Conservation (phyloP, 148 eudicot genomes). For the Simmondsia chinensis region DNA sequence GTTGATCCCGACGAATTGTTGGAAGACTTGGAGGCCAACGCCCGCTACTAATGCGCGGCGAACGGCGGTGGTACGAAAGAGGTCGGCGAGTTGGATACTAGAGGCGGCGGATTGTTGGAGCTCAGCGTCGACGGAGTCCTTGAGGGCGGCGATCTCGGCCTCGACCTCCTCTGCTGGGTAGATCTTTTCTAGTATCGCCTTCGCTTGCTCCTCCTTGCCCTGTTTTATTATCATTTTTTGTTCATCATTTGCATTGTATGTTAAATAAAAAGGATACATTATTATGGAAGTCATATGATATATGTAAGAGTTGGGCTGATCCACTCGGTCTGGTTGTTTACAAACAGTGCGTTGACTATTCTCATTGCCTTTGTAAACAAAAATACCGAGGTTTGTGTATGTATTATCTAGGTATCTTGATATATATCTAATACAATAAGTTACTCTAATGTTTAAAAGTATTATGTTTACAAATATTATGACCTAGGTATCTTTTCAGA, state of each 20-base stretch:
- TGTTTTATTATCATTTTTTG: too few species aligned
- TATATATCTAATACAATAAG: too few species aligned
- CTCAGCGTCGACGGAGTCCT: conserved; percentile 49
- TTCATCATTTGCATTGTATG: not conserved
- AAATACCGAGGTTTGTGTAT: too few species aligned
- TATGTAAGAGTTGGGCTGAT: not conserved
- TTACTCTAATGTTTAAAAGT: too few species aligned
- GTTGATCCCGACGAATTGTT: conserved; percentile 65
- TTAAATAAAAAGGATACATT: not conserved
- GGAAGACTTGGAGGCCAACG: conserved; percentile 54
- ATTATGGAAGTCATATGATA: not conserved
- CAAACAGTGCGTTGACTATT: too few species aligned
- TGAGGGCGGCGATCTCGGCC: conserved; percentile 31
- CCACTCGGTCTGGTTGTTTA: too few species aligned
- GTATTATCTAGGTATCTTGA: too few species aligned
- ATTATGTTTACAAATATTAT: too few species aligned
- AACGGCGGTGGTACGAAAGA: conserved; percentile 26
- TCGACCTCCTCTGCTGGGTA: conserved; percentile 39
- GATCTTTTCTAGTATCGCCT: conserved; percentile 34
- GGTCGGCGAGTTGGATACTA: conserved; percentile 9
- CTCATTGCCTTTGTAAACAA: too few species aligned
- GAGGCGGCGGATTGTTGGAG: conserved; percentile 13
- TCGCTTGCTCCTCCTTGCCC: conserved; percentile 48
- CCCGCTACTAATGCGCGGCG: conserved; percentile 49
- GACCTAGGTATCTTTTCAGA: too few species aligned